Percentiles rank a stretch among this genome's conserved stretches.
Evolutionary conservation across 2,329 filamentous ascomycete genomes (phyloP).

Genomic region (Tolypocladium inflatum): DNA sequence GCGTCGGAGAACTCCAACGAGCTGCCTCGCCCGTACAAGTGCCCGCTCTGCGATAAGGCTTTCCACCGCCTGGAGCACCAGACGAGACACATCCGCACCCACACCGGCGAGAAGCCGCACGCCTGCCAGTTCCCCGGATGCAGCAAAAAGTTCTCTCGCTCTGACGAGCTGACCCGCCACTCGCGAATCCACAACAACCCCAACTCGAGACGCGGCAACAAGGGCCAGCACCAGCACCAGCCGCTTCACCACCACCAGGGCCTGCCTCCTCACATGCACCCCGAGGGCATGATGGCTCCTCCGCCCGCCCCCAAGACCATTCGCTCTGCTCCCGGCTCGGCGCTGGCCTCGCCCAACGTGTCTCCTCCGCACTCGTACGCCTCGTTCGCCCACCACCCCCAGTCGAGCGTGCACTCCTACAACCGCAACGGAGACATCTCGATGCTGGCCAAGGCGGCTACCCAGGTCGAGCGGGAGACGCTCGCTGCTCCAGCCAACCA

Average conservation of each 20-base stretch:
- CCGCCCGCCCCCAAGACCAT: slow-evolving; percentile 68
- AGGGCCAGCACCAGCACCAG: slow-evolving; percentile 44
- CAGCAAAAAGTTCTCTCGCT: slow-evolving; percentile 94
- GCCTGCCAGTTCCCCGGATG: slow-evolving; percentile 92
- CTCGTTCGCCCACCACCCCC: slow-evolving; percentile 50
- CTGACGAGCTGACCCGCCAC: slow-evolving; percentile 92
- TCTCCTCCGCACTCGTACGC: slow-evolving; percentile 88
- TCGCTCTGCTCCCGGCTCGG: slow-evolving; percentile 79
- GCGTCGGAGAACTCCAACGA: slow-evolving; percentile 49
- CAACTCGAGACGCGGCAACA: slow-evolving; percentile 89
- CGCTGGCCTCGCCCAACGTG: slow-evolving; percentile 85
- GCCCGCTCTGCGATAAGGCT: slow-evolving; percentile 93
- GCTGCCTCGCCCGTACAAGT: slow-evolving; percentile 94
- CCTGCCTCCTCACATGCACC: slow-evolving; percentile 32
- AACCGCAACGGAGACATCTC: slow-evolving; percentile 44
- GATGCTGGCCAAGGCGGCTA: slow-evolving; percentile 50
- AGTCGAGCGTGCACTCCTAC: slow-evolving; percentile 38
- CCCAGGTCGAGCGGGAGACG: slow-evolving; percentile 52
- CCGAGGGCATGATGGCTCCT: slow-evolving; percentile 67
- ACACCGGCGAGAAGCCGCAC: slow-evolving; percentile 97
- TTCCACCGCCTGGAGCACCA: slow-evolving; percentile 98
- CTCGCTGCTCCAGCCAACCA: slow-evolving; percentile 31
- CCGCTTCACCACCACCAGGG: slow-evolving; percentile 27
- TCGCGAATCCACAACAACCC: slow-evolving; percentile 99
- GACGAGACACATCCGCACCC: slow-evolving; percentile 82